A percentile compares a stretch with the other conserved stretches of the same genome.
These are phyloP conservation scores for Stagonosporopsis tanaceti DNA, from an alignment of 2,329 filamentous ascomycete species.

Conservation along the genomic window DNA sequence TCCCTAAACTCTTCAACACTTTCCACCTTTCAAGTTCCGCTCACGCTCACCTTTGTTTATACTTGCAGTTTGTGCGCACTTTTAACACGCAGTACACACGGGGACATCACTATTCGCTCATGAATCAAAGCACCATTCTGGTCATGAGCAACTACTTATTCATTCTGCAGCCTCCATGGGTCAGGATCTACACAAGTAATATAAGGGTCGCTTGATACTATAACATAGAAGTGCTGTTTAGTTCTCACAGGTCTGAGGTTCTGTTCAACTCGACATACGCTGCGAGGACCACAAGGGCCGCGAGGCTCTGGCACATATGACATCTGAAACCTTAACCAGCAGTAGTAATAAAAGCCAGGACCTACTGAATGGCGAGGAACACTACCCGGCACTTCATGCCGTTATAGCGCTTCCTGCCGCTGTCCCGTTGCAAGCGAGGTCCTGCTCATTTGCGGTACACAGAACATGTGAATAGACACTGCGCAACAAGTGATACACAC, in stretches of 20 bases:
- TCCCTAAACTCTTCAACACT: background rate
- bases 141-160: no score
- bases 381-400: background rate
- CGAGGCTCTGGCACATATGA: no score
- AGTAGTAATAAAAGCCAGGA: background rate
- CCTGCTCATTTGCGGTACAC: background rate
- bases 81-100: no score
- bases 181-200: no score
- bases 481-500: conserved; percentile 3
- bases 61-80: background rate
- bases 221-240: no score
- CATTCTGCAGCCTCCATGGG: no score
- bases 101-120: no score
- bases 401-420: background rate
- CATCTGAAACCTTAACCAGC: background rate
- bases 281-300: background rate
- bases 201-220: no score
- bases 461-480: background rate
- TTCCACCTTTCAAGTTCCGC: background rate
- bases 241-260: no score
- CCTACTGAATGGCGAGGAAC: background rate
- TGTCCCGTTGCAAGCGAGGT: background rate
- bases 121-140: no score
- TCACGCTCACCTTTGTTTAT: background rate
- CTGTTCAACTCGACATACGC: background rate